These are phyloP conservation scores for Geranium rotundifolium DNA, from an alignment of 345 rosid genomes.

Conservation along the genomic window DNA sequence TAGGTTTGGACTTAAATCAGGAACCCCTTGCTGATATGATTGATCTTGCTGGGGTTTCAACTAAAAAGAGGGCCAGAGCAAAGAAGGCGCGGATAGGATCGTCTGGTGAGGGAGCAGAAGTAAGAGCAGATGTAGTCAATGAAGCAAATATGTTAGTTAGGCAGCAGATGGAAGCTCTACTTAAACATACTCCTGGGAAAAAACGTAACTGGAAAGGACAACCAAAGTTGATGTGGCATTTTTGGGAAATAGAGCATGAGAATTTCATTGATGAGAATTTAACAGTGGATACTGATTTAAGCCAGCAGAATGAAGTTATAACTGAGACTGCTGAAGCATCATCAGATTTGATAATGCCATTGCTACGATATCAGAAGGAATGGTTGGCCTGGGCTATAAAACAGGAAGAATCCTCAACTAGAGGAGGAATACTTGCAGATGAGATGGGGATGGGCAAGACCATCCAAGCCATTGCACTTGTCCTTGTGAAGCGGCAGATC, in stretches of 20 bases:
- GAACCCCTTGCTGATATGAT: neutral
- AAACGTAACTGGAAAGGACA: constrained; percentile 12
- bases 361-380: constrained; percentile 87
- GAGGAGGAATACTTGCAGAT: constrained; percentile 95
- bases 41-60: neutral
- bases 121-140: neutral
- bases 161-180: neutral
- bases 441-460: constrained; percentile 99
- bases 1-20: neutral
- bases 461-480: constrained; percentile 88
- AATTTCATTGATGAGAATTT: constrained; percentile 53
- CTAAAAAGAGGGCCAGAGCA: neutral
- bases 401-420: constrained; percentile 57
- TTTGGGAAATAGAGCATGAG: constrained; percentile 58
- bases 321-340: constrained; percentile 56
- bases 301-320: constrained; percentile 33
- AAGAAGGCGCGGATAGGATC: neutral
- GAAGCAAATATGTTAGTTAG: neutral
- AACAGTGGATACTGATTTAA: constrained; percentile 43
- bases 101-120: neutral
- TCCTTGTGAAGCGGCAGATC: constrained; percentile 57
- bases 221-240: constrained; percentile 49
- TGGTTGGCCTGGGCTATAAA: constrained; percentile 90
- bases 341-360: constrained; percentile 51
- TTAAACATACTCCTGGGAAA: neutral